These are phyloP conservation scores for Metschnikowia aberdeeniae DNA, from an alignment of 805 yeast species.

Conservation along the genomic window DNA sequence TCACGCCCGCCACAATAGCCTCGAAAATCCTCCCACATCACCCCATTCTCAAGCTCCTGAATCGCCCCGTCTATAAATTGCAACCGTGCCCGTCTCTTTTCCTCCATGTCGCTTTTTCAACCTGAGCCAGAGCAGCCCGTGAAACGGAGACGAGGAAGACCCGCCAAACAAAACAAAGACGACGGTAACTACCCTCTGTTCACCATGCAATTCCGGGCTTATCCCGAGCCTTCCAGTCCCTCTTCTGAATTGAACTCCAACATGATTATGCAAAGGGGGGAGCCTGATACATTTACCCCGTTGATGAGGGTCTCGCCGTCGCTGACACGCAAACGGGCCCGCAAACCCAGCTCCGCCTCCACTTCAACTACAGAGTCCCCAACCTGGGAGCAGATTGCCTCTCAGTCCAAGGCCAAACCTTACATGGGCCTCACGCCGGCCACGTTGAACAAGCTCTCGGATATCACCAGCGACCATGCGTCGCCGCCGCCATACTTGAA, in stretches of 20 bases:
- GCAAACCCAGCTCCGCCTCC: constrained; percentile 1
- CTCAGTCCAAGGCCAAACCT: neutral
- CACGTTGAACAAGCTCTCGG: constrained; percentile 33
- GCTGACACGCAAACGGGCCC: constrained; percentile 8
- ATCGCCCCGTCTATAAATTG: too few species aligned
- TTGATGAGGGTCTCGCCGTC: constrained; percentile 40
- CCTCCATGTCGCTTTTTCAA: constrained; percentile 2
- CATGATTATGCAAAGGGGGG: constrained; percentile 35
- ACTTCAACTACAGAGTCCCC: constrained; percentile 2
- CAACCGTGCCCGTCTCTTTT: too few species aligned
- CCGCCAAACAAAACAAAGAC: constrained; percentile 40
- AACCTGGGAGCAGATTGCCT: constrained; percentile 2
- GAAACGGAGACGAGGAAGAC: constrained; percentile 43
- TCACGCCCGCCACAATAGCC: too few species aligned
- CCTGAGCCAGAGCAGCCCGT: constrained; percentile 17
- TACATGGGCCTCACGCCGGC: neutral
- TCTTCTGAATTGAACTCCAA: constrained; percentile 38
- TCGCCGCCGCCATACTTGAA: constrained; percentile 2
- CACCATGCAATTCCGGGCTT: constrained; percentile 39
- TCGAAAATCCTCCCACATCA: neutral
- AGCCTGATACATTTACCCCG: constrained; percentile 42
- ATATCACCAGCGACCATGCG: constrained; percentile 24
- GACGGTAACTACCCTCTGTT: constrained; percentile 30
- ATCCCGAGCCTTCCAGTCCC: constrained; percentile 33
- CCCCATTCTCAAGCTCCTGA: neutral